These are phyloP conservation scores for Neofusicoccum laricinum DNA, from an alignment of 2,329 filamentous ascomycete species.

Conservation along the genomic window DNA sequence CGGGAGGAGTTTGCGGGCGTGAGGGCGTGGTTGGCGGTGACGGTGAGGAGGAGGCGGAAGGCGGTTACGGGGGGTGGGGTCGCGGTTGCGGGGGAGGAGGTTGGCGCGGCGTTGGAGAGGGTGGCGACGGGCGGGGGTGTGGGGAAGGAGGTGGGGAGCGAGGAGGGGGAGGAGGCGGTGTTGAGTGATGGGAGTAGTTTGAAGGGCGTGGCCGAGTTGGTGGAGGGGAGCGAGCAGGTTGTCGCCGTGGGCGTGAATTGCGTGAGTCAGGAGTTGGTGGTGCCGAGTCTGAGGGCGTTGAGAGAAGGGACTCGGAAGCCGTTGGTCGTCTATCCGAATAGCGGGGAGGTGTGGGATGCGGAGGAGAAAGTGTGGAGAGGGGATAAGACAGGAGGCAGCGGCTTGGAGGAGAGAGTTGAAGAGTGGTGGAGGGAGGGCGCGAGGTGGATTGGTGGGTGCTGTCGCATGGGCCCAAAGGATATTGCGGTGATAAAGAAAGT, in stretches of 20 bases:
- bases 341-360: constrained; percentile 47
- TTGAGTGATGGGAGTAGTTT: constrained; percentile 44
- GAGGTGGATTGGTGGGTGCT: constrained; percentile 47
- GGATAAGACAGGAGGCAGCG: constrained; percentile 22
- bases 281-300: constrained; percentile 33
- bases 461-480: constrained; percentile 43
- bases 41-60: constrained; percentile 24
- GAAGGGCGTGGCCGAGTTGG: constrained; percentile 27
- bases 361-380: constrained; percentile 36
- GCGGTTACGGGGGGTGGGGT: not conserved
- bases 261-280: constrained; percentile 34
- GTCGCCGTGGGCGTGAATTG: constrained; percentile 48
- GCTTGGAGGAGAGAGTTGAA: constrained; percentile 28
- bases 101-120: not conserved
- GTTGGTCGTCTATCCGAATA: constrained; percentile 26
- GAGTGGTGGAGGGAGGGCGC: constrained; percentile 39
- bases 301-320: not conserved
- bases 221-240: constrained; percentile 31
- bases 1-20: constrained; percentile 31
- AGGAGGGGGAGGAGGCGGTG: constrained; percentile 26
- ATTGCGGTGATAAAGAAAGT: constrained; percentile 31
- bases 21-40: constrained; percentile 44
- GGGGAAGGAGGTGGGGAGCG: not conserved
- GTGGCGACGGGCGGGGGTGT: not conserved
- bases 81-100: not conserved